Percentiles rank a stretch among this genome's conserved stretches.
Evolutionary conservation across 768 basidiomycete species (phyloP).

Genomic region (Cystofilobasidium bisporidii): DNA sequence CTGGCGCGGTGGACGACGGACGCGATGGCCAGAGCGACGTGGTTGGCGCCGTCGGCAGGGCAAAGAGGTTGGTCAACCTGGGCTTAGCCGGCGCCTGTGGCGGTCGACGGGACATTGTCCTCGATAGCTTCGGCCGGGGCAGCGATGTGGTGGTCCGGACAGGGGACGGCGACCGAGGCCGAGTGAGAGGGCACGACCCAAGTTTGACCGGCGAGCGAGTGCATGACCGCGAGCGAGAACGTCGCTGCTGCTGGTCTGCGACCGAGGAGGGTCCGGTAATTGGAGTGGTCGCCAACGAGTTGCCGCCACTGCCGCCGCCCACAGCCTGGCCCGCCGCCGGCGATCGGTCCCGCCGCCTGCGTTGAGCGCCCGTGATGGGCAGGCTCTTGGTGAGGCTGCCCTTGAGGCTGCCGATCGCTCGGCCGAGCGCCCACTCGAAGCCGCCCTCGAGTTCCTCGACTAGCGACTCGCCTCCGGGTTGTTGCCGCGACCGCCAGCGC

Average conservation of each 20-base stretch:
- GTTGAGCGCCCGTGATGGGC: not conserved
- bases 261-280: not conserved
- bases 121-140: not conserved
- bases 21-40: too few relatives aligned
- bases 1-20: not conserved
- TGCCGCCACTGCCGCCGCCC: not conserved
- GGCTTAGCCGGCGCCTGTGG: not conserved
- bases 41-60: too few relatives aligned
- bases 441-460: conserved; percentile 5
- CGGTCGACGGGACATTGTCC: too few relatives aligned
- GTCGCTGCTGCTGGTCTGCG: not conserved
- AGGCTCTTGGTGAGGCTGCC: not conserved
- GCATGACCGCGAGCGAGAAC: not conserved
- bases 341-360: not conserved
- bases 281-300: not conserved
- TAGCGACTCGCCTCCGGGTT: not conserved
- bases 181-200: not conserved
- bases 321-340: too few relatives aligned
- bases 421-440: not conserved
- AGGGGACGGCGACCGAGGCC: not conserved
- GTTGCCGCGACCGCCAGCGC: too few relatives aligned
- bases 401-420: not conserved
- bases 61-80: too few relatives aligned
- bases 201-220: not conserved
- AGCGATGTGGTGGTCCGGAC: not conserved